Evolutionary conservation across 169 alveolate genomes (phyloP).

Genomic region (Plasmodium billcollinsi): DNA sequence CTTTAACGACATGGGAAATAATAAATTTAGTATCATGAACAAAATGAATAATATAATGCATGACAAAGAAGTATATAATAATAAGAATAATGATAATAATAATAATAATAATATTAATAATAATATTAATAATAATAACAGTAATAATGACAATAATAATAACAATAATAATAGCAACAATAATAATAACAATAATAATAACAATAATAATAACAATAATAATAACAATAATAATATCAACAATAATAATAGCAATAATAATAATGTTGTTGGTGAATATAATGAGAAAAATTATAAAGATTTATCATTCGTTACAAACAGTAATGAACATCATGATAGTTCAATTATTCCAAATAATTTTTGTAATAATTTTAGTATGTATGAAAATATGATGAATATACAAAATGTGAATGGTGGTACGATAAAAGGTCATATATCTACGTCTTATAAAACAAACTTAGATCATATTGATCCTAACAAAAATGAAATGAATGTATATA

Average conservation of each 20-base stretch:
- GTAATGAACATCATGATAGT: constrained; percentile 9
- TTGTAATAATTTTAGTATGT: constrained; percentile 37
- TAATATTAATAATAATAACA: background rate
- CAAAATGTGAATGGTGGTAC: constrained; percentile 19
- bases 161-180: background rate
- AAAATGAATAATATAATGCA: too few species aligned
- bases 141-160: background rate
- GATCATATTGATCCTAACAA: constrained; percentile 36
- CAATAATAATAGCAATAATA: background rate
- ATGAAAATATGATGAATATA: constrained; percentile 26
- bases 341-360: constrained; percentile 7
- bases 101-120: background rate
- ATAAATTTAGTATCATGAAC: too few species aligned
- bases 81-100: too few species aligned
- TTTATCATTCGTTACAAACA: constrained; percentile 4
- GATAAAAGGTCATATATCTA: constrained; percentile 3
- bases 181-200: background rate
- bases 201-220: background rate
- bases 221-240: background rate
- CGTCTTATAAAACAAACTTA: constrained; percentile 36
- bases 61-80: too few species aligned
- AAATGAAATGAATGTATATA: constrained; percentile 12
- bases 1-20: too few species aligned
- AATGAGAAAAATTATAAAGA: constrained; percentile 24
- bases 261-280: background rate